Evolutionary conservation across 2,329 filamentous ascomycete species (phyloP), one percentile per base, ranked within the genome.

Genomic region (Talaromyces marneffei): DNA sequence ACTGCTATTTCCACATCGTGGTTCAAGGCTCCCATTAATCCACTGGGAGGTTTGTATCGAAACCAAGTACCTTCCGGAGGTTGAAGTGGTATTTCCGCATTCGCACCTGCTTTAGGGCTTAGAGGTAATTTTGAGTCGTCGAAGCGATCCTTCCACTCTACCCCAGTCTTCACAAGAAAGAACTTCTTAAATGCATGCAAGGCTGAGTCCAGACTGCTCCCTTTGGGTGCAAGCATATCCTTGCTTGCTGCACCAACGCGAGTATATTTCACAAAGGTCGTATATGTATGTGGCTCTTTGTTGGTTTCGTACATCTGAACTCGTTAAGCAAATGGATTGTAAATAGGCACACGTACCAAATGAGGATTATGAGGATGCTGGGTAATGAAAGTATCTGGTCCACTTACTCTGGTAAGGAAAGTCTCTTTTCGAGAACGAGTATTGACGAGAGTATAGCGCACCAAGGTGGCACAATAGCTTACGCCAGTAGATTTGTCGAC

Each of bases 251-350:
- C 69, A 0, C 74, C 73, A 2, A 65, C 61, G 1, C 73, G 70
- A 31, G 67, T 74, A 61, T 77, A 76, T 59, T 83, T 83, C 52
- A 79, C 80, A 7, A 83, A 83, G 50, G 85, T 83, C 65, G 81
- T 82, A 74, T 90, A 92, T 0, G 83, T 80, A 62, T 77, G 78
- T 0, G 87, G 87, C 14, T 75, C 74, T 10, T 80, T 76, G 63
- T 84, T 80, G 4, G 86, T 88, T 71, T 91, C 85, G 75, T 85
- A 90, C 56, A 92, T 79, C 87, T 91, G 64, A 31, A 70, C 61
- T 53, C 58, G 55, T 62, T 66, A 40, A 64, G 64, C 65, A 67
- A 63, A 63, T 61, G 65, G 65, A 42, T 67, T 61, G 59, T 66
- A 57, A 64, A 68, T 66, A 37, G 59, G 64, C 25, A 67, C 63